phyloP scores from a whole-genome alignment of 1,284 basidiomycete species.

The Fomitopsis palustris region DNA sequence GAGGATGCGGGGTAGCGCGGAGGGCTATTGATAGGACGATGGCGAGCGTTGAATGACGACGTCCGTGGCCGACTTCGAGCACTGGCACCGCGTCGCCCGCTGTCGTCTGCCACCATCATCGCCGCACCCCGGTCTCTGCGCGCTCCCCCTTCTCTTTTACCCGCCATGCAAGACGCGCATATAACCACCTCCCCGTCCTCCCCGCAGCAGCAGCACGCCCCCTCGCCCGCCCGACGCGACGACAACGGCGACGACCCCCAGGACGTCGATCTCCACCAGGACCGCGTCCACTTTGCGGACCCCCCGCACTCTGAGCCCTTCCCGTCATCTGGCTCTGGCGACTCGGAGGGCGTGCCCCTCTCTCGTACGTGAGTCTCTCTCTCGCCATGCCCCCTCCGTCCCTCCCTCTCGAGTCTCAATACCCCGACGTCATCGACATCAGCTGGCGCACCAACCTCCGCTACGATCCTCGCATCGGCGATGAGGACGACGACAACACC shows the following conservation, averaged over 20 bases:
- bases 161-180: background rate
- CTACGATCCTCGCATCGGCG: constrained; percentile 28
- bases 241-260: background rate
- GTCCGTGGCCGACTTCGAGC: background rate
- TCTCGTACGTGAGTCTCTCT: constrained; percentile 1
- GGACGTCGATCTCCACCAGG: background rate
- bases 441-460: constrained; percentile 5
- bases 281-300: background rate
- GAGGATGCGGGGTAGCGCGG: constrained; percentile 2
- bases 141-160: background rate
- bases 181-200: background rate
- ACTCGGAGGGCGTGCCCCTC: background rate
- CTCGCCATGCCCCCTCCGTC: background rate
- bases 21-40: background rate
- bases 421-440: constrained; percentile 8
- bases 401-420: background rate
- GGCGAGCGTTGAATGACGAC: background rate
- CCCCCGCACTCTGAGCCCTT: background rate
- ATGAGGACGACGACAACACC: constrained; percentile 17
- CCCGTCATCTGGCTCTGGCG: background rate
- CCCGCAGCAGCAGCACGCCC: background rate
- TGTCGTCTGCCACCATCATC: background rate
- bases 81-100: background rate
- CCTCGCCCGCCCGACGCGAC: background rate
- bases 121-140: background rate